Conservation (phyloP, 495 filamentous ascomycete species). For the Baudoinia panamericana region DNA sequence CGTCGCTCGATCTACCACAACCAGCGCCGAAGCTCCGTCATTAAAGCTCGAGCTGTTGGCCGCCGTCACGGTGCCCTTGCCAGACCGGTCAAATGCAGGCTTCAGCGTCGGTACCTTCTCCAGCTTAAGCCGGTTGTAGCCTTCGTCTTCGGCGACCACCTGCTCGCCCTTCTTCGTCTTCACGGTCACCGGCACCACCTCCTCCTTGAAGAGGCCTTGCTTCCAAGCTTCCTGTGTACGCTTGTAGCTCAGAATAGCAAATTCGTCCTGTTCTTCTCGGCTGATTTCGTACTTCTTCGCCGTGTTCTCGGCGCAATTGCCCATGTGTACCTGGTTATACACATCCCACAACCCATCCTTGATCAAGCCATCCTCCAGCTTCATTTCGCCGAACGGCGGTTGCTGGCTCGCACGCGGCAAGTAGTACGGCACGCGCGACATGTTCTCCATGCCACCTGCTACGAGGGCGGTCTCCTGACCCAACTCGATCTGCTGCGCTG, state of each 20-base stretch:
- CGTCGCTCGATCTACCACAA: slow-evolving; percentile 62
- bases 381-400: slow-evolving; percentile 72
- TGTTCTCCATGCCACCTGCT: slow-evolving; percentile 95
- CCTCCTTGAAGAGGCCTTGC: slow-evolving; percentile 62
- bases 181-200: slow-evolving; percentile 76
- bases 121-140: slow-evolving; percentile 67
- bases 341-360: slow-evolving; percentile 96
- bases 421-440: slow-evolving; percentile 90
- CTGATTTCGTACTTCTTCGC: slow-evolving; percentile 74
- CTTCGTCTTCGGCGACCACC: slow-evolving; percentile 69
- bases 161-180: slow-evolving; percentile 71
- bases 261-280: slow-evolving; percentile 76
- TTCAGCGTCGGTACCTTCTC: slow-evolving; percentile 78
- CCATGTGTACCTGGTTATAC: slow-evolving; percentile 95
- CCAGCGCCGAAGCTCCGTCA: slow-evolving; percentile 85
- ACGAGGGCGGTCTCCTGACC: slow-evolving; percentile 75
- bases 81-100: slow-evolving; percentile 76
- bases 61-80: slow-evolving; percentile 81
- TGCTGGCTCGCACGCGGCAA: slow-evolving; percentile 59
- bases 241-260: slow-evolving; percentile 76
- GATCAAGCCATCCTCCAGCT: slow-evolving; percentile 80
- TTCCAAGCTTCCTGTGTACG: slow-evolving; percentile 86
- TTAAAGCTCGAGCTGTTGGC: slow-evolving; percentile 88
- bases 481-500: slow-evolving; percentile 86
- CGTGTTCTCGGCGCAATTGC: slow-evolving; percentile 90